phyloP scores from a whole-genome alignment of 1,139 yeast genomes.

The Suhomyces yuchorum region DNA sequence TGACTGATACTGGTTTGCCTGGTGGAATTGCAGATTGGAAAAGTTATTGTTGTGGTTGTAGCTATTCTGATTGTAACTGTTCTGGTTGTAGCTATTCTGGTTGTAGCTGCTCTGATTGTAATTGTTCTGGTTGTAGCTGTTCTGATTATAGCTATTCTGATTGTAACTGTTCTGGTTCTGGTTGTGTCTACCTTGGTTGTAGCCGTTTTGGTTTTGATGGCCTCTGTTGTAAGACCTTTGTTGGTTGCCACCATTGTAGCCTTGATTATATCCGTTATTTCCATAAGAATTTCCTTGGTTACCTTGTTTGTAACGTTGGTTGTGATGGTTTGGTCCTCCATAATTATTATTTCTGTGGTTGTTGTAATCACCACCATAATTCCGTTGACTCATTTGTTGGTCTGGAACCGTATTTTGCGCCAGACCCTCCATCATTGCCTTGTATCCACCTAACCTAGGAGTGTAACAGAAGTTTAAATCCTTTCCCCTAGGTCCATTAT shows the following conservation, averaged over 20 bases:
- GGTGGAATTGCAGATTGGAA: slow-evolving; percentile 10
- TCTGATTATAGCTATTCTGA: slow-evolving; percentile 13
- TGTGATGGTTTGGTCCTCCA: slow-evolving; percentile 4
- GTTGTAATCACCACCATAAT: slow-evolving; percentile 14
- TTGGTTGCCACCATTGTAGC: slow-evolving; percentile 11
- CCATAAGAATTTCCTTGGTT: slow-evolving; percentile 6
- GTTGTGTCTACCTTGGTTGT: slow-evolving; percentile 3
- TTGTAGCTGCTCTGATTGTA: slow-evolving; percentile 14
- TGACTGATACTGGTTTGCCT: slow-evolving; percentile 7
- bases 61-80: slow-evolving; percentile 11
- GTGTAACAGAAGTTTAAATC: slow-evolving; percentile 35
- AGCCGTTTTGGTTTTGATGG: slow-evolving; percentile 10
- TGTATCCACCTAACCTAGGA: slow-evolving; percentile 47
- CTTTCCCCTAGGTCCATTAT: slow-evolving; percentile 45
- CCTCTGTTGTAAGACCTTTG: slow-evolving; percentile 7
- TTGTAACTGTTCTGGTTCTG: slow-evolving; percentile 4
- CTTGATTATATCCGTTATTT: slow-evolving; percentile 14
- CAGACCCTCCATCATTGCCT: slow-evolving; percentile 29
- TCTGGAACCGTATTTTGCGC: slow-evolving; percentile 16
- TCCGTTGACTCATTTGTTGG: slow-evolving; percentile 13
- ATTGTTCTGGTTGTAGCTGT: slow-evolving; percentile 10
- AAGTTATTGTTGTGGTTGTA: slow-evolving; percentile 9
- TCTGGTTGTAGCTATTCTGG: slow-evolving; percentile 13
- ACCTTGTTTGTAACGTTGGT: slow-evolving; percentile 17
- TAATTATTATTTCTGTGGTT: slow-evolving; percentile 4